Percentiles rank a stretch among this genome's conserved stretches.
Evolutionary conservation across 1,284 basidiomycete species (phyloP).

Genomic region (Wallemia hederae): DNA sequence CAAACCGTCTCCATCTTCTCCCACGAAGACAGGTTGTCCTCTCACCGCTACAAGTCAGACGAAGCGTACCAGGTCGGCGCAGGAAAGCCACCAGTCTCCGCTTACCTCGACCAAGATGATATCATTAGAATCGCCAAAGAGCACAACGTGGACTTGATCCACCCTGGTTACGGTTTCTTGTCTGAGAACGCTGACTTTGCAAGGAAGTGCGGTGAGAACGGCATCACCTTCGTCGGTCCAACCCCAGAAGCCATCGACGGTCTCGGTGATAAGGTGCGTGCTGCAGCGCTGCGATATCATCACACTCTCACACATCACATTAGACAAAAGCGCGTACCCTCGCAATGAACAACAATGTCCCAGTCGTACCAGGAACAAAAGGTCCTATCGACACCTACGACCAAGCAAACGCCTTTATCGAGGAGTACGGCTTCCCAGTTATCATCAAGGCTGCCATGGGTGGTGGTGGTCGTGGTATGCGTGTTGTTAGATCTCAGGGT

Average conservation of each 20-base stretch:
- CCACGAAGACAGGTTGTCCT: constrained; percentile 79
- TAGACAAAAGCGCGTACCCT: background rate
- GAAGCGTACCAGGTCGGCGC: constrained; percentile 96
- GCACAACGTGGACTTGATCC: constrained; percentile 98
- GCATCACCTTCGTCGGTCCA: constrained; percentile 89
- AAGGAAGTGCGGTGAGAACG: constrained; percentile 82
- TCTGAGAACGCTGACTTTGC: constrained; percentile 93
- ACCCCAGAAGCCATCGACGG: constrained; percentile 88
- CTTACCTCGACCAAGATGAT: constrained; percentile 90
- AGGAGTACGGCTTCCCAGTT: constrained; percentile 86
- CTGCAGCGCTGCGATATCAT: background rate
- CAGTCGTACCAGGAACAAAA: constrained; percentile 90
- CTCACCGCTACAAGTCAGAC: constrained; percentile 96
- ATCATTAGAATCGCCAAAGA: constrained; percentile 85
- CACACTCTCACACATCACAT: background rate
- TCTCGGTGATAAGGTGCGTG: constrained; percentile 70
- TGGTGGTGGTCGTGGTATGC: constrained; percentile 94
- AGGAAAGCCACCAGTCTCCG: constrained; percentile 76
- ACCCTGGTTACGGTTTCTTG: constrained; percentile 92
- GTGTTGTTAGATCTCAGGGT: constrained; percentile 73
- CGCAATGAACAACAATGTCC: constrained; percentile 68
- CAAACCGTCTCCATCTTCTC: constrained; percentile 98
- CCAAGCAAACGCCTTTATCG: constrained; percentile 62
- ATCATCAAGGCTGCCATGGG: constrained; percentile 98
- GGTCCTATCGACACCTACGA: constrained; percentile 62